These are phyloP conservation scores for Aspergillus uvarum DNA, from an alignment of 2,329 filamentous ascomycete species.

Conservation along the genomic window DNA sequence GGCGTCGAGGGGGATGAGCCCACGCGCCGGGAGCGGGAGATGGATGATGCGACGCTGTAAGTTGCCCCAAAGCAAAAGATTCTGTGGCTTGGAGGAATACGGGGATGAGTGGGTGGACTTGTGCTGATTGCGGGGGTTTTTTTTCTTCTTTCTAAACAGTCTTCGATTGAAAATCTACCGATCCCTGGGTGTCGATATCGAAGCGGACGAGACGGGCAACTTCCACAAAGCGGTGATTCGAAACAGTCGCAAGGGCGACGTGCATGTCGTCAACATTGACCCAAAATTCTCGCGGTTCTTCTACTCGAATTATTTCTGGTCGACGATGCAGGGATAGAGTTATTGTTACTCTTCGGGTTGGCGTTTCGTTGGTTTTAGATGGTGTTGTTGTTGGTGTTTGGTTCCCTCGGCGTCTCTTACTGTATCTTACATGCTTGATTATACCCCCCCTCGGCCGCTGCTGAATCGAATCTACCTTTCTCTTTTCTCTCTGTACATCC, in stretches of 20 bases:
- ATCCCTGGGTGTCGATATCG: slow-evolving; percentile 84
- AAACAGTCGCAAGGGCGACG: slow-evolving; percentile 83
- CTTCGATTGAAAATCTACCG: slow-evolving; percentile 88
- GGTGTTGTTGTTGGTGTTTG: not conserved
- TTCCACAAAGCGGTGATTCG: slow-evolving; percentile 83
- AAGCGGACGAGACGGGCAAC: slow-evolving; percentile 75
- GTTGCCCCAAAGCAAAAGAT: no score
- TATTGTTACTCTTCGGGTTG: not conserved
- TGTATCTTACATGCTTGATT: not conserved
- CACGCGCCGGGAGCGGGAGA: slow-evolving; percentile 52
- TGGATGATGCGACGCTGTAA: slow-evolving; percentile 51
- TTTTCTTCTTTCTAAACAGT: slow-evolving; percentile 37
- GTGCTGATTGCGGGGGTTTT: no score
- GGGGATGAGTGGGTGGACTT: no score
- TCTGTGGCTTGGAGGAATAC: no score
- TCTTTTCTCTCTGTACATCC: not conserved
- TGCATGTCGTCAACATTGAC: slow-evolving; percentile 92
- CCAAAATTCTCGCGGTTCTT: slow-evolving; percentile 88
- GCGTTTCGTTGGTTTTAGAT: slow-evolving; percentile 23
- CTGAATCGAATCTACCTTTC: not conserved
- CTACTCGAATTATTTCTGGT: slow-evolving; percentile 96
- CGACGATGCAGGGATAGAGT: slow-evolving; percentile 63
- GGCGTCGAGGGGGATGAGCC: slow-evolving; percentile 71
- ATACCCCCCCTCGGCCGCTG: not conserved
- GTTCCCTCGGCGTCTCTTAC: not conserved